Conservation (phyloP, 345 rosid genomes). For the Camelina hispida region DNA sequence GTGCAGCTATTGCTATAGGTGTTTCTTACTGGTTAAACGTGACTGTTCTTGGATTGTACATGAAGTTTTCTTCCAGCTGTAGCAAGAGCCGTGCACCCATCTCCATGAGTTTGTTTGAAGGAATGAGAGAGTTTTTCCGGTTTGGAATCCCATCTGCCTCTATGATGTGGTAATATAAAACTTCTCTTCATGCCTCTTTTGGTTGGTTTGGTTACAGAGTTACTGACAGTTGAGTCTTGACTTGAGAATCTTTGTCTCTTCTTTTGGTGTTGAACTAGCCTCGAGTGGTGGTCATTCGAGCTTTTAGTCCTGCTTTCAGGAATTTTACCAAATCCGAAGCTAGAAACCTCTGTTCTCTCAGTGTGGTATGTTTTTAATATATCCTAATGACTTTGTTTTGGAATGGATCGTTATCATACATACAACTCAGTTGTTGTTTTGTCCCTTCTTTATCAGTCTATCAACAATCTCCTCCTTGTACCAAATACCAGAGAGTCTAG, state of each 20-base stretch:
- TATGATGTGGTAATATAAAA: conserved; percentile 62
- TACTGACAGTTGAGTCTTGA: not conserved
- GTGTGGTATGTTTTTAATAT: conserved; percentile 60
- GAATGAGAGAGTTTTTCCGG: conserved; percentile 61
- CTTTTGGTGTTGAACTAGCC: conserved; percentile 45
- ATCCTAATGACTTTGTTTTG: not conserved
- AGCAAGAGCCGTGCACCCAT: conserved; percentile 50
- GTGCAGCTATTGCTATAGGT: conserved; percentile 57
- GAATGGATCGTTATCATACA: not conserved
- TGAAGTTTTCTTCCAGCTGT: conserved; percentile 57
- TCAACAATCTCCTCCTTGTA: conserved; percentile 55
- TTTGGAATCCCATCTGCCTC: conserved; percentile 72
- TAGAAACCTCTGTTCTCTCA: conserved; percentile 87
- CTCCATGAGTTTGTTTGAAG: conserved; percentile 52
- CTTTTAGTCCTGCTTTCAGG: conserved; percentile 78
- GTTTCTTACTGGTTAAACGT: conserved; percentile 65
- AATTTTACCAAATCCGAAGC: conserved; percentile 75
- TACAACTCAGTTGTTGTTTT: conserved; percentile 9
- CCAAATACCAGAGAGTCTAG: conserved; percentile 60
- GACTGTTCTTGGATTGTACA: conserved; percentile 51
- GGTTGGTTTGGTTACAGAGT: not conserved
- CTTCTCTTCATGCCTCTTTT: not conserved
- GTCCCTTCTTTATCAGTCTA: conserved; percentile 49
- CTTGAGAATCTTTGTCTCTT: conserved; percentile 6
- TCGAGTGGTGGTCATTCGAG: conserved; percentile 98